Evolutionary conservation across 2,329 filamentous ascomycete genomes (phyloP).

Genomic region (Scleromitrula shiraiana): DNA sequence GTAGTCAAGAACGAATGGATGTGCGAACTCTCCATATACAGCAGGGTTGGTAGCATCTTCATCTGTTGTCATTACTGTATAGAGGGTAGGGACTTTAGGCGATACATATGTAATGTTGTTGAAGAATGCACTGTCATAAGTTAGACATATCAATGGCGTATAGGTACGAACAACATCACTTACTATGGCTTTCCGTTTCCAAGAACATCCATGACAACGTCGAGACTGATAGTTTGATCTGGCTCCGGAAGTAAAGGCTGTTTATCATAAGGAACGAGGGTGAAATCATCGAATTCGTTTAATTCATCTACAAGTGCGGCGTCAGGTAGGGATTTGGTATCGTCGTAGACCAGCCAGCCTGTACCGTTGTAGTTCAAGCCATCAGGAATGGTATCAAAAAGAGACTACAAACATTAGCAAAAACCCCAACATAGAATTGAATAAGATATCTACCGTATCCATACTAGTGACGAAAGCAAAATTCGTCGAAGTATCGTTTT

Average conservation of each 20-base stretch:
- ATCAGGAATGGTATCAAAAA: constrained; percentile 58
- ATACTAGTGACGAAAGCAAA: constrained; percentile 62
- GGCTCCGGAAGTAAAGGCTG: constrained; percentile 52
- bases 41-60: constrained; percentile 44
- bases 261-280: constrained; percentile 60
- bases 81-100: constrained; percentile 61
- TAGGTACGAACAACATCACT: constrained; percentile 18
- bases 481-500: constrained; percentile 52
- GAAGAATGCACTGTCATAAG: constrained; percentile 38
- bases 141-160: not conserved
- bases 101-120: constrained; percentile 57
- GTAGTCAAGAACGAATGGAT: constrained; percentile 61
- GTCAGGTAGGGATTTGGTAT: constrained; percentile 36
- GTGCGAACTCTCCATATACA: constrained; percentile 59
- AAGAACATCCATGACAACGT: constrained; percentile 59
- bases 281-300: constrained; percentile 65
- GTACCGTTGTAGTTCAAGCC: constrained; percentile 62
- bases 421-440: not conserved
- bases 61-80: constrained; percentile 53
- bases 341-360: constrained; percentile 55
- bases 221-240: constrained; percentile 54
- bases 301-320: constrained; percentile 53
- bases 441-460: constrained; percentile 40
- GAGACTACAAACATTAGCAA: constrained; percentile 34
- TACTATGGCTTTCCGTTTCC: constrained; percentile 61